Base-by-base conservation (phyloP, 345 rosid genomes). In the Eucalyptus erythrocorys region DNA sequence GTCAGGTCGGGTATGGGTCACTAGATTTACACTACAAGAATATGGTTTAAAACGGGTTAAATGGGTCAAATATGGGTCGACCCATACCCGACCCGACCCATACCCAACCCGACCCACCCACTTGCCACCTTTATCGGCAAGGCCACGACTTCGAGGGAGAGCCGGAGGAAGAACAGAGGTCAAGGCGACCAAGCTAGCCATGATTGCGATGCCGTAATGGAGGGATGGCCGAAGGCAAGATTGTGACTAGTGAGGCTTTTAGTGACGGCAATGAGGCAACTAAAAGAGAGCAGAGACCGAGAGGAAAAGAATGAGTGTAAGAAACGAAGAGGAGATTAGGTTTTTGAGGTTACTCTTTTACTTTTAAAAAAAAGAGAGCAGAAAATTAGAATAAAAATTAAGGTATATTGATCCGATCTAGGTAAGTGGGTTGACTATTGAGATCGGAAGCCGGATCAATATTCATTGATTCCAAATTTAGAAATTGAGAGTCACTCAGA, bases 341-440 rank as follows among this genome's bases (percentile, higher is more conserved):
- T 8, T 61, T 61, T 61, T 6, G 30, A 8, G 6, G 8, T 61
- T 61, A 61, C 68, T 27, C 0, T 30, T 30, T 61, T 61, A 61
- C 68, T 3, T 59, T 49, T 49, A 49, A 4, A 12, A 59, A 59
- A 30, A 59, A 59, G 11, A 2, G 2, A 27, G 2, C 34, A 61
- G 17, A 61, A 61, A 61, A 61, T 61, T 27, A 30, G 14, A 61
- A 55, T 55, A 61, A 61, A 61, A 61, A 61, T 61, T 61, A 61
- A 13, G 16, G 6, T 61, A 13, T 61, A 30, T 13, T 4, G 5
- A 13, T 13, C 1, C 1, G 0, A 2, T 61, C 34, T 0, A 0
- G 15, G 34, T 61, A 30, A 34, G 16, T 61, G 7, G 15, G 68
- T 61, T 16, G 34, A 12, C 68, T 27, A 13, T 6, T 12, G 16